Evolutionary conservation across 202 grass and related monocot genomes (phyloP), one percentile per base, ranked within the genome.

Genomic region (Brachypodium distachyon): DNA sequence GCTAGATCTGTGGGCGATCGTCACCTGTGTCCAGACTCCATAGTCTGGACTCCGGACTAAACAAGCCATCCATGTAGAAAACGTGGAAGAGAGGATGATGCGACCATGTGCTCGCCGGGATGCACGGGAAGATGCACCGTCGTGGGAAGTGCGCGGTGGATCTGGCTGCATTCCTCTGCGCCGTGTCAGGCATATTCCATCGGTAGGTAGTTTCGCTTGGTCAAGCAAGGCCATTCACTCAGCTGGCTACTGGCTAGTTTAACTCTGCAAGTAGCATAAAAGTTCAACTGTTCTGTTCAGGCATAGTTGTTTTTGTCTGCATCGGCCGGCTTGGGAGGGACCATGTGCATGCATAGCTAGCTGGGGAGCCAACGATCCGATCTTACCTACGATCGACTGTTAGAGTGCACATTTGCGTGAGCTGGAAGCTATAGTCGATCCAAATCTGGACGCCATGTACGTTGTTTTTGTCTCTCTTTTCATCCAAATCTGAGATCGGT

Each of bases 401-500:
- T n/a, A 1, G 25, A 22, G 18, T 44, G 25, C 64, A 28, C 40
- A 26, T 12, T n/a, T 13, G 14, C 14, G 19, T 68, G 65, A 69
- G 16, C 14, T 69, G 42, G 65, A 48, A 11, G 26, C 9, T 5
- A 0, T n/a, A 69, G 36, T 1, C 23, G 21, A 7, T 34, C 28
- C 46, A 51, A 28, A 57, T 41, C 14, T 57, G 1, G 70, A 57
- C 34, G 50, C 16, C 29, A 7, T 67, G 14, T 12, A 18, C 31
- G 17, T 33, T 37, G n/a, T 73, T 48, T 73, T 55, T 73, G 13
- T 4, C 55, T 18, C 34, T 40, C 49, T 40, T n/a, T n/a, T 73
- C 39, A 67, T 44, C 3, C 52, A 73, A 51, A 73, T 73, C 70
- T 73, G 36, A 57, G 70, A 73, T 73, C n/a, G n/a, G n/a, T n/a